Conservation (phyloP, 2,329 filamentous ascomycete species). For the Botrytis deweyae region DNA sequence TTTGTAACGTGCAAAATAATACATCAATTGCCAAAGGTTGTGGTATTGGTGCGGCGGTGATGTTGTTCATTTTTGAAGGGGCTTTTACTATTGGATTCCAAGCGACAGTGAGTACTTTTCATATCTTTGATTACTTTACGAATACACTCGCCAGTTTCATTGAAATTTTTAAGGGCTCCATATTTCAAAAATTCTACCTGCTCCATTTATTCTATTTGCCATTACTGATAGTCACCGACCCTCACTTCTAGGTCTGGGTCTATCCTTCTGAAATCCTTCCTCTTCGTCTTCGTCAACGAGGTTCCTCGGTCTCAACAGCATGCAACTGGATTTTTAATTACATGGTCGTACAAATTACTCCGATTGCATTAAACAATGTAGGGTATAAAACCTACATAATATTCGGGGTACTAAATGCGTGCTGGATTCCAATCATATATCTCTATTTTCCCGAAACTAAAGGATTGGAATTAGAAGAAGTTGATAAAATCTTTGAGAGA, state of each 20-base stretch:
- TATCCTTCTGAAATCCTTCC: constrained; percentile 60
- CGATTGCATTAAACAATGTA: constrained; percentile 44
- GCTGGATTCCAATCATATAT: constrained; percentile 53
- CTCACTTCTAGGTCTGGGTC: constrained; percentile 46
- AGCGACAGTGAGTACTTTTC: constrained; percentile 46
- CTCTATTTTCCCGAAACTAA: constrained; percentile 67
- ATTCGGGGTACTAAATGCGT: constrained; percentile 37
- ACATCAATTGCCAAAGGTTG: constrained; percentile 39
- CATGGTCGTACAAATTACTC: constrained; percentile 49
- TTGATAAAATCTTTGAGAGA: constrained; percentile 42
- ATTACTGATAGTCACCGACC: not conserved
- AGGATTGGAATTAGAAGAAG: constrained; percentile 62
- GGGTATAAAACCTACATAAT: constrained; percentile 44
- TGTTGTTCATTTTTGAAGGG: constrained; percentile 61
- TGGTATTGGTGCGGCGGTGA: constrained; percentile 45
- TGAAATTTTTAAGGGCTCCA: not conserved
- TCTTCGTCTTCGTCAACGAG: constrained; percentile 57
- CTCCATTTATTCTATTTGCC: not conserved
- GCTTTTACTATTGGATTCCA: constrained; percentile 61
- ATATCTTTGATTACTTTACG: not conserved
- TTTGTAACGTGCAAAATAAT: constrained; percentile 44
- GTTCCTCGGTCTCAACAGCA: constrained; percentile 60
- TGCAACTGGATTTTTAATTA: constrained; percentile 51
- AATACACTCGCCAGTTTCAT: not conserved
- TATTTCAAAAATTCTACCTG: not conserved